These are phyloP conservation scores for Arthromyces matolae DNA, from an alignment of 768 basidiomycete genomes.

Conservation along the genomic window DNA sequence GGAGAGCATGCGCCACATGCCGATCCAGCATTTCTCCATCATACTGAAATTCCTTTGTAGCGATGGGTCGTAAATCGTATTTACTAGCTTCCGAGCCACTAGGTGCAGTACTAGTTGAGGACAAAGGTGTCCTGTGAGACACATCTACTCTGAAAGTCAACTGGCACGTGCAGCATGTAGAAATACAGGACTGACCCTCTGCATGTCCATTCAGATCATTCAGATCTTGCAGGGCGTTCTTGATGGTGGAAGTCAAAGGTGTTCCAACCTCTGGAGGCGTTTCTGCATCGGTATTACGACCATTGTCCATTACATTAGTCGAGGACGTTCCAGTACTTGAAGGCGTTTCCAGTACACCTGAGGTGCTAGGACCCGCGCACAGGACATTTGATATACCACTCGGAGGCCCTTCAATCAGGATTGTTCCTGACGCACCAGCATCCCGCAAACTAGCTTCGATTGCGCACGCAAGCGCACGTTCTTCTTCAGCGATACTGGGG, in stretches of 20 bases:
- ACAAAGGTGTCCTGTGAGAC: too few species aligned
- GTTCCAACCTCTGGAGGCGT: conserved; percentile 1
- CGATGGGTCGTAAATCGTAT: conserved; percentile 49
- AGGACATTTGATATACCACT: too few species aligned
- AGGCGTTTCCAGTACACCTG: too few species aligned
- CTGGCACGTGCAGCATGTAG: too few species aligned
- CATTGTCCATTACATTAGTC: too few species aligned
- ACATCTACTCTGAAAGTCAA: too few species aligned
- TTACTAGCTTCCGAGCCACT: conserved; percentile 8
- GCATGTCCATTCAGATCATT: not conserved
- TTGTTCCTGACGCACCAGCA: not conserved
- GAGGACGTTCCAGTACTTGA: too few species aligned
- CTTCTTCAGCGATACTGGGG: conserved; percentile 28
- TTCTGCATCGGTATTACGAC: not conserved
- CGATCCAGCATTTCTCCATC: conserved; percentile 48
- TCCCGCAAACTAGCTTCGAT: conserved; percentile 44
- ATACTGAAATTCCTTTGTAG: conserved; percentile 56
- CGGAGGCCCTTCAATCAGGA: too few species aligned
- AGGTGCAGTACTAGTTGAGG: conserved; percentile 1
- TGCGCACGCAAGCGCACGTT: conserved; percentile 40
- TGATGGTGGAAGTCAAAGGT: not conserved
- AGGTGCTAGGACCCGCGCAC: too few species aligned
- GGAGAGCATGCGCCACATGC: conserved; percentile 51
- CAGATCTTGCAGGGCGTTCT: not conserved
- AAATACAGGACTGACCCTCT: not conserved